phyloP scores from a whole-genome alignment of 192 early-diverging fungal species.

The Umbelopsis ramanniana region DNA sequence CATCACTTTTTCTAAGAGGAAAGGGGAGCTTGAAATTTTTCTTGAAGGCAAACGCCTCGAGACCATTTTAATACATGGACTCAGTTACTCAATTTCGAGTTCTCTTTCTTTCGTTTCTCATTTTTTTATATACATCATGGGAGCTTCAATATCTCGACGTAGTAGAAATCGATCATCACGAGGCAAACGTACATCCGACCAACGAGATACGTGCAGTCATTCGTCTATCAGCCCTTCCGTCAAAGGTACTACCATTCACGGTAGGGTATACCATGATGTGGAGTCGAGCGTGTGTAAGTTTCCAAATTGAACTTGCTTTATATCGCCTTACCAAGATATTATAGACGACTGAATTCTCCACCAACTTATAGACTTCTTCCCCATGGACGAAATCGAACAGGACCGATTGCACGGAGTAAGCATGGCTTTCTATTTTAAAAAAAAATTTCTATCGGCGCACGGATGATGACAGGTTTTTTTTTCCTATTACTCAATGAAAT shows the following conservation, averaged over 20 bases:
- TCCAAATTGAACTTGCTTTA: neutral
- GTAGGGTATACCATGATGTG: constrained; percentile 17
- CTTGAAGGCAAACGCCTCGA: no score
- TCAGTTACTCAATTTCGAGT: neutral
- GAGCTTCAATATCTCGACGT: constrained; percentile 4
- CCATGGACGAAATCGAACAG: constrained; percentile 16
- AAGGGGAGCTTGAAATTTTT: neutral
- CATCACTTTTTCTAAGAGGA: neutral
- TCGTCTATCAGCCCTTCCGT: neutral
- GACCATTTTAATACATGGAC: neutral
- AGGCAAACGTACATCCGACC: neutral
- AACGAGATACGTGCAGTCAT: neutral
- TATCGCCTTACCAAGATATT: no score
- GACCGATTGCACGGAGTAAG: constrained; percentile 16
- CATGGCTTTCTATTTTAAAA: neutral
- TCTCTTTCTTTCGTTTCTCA: neutral
- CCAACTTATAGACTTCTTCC: neutral
- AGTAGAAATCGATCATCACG: neutral
- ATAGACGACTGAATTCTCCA: neutral
- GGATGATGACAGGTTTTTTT: neutral
- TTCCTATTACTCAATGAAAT: neutral
- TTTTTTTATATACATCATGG: neutral
- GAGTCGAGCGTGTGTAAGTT: constrained; percentile 19
- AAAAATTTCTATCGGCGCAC: constrained; percentile 10
- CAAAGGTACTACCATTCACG: neutral